phyloP scores from a whole-genome alignment of 192 early-diverging fungal genomes.

The Podila verticillata region DNA sequence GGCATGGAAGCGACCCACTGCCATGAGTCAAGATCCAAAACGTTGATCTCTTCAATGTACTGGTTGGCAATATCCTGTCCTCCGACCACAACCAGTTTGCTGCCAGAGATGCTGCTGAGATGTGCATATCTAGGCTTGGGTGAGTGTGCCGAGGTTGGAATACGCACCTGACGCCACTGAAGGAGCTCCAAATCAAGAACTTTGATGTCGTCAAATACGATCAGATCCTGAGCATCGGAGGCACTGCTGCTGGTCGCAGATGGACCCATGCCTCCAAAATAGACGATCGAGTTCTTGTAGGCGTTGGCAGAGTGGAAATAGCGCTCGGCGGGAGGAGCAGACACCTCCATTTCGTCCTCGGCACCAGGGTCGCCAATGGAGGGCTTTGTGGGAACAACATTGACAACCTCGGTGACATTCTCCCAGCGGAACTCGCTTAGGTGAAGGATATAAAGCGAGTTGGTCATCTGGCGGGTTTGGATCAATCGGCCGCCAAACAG shows the following conservation, averaged over 20 bases:
- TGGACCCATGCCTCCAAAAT: conserved; percentile 83
- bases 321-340: conserved; percentile 56
- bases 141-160: conserved; percentile 47
- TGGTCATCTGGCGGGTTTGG: conserved; percentile 74
- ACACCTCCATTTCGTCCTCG: conserved; percentile 45
- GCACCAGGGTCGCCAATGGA: conserved; percentile 48
- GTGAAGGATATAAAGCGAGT: conserved; percentile 74
- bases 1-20: conserved; percentile 67
- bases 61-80: conserved; percentile 79
- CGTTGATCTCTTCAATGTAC: conserved; percentile 77
- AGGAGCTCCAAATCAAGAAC: conserved; percentile 66
- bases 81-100: conserved; percentile 70
- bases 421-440: conserved; percentile 71
- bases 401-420: conserved; percentile 52
- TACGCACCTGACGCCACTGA: conserved; percentile 60
- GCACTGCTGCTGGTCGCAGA: conserved; percentile 52
- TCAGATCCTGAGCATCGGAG: conserved; percentile 54
- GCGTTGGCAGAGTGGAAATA: conserved; percentile 80
- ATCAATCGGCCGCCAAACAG: conserved; percentile 79
- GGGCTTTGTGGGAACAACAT: conserved; percentile 17
- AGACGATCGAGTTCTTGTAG: conserved; percentile 66
- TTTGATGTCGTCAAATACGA: conserved; percentile 72
- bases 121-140: conserved; percentile 82
- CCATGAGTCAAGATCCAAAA: conserved; percentile 67
- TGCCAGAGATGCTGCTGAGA: conserved; percentile 66